Evolutionary conservation across 2,329 filamentous ascomycete species (phyloP).

Genomic region (Curvularia lunata): DNA sequence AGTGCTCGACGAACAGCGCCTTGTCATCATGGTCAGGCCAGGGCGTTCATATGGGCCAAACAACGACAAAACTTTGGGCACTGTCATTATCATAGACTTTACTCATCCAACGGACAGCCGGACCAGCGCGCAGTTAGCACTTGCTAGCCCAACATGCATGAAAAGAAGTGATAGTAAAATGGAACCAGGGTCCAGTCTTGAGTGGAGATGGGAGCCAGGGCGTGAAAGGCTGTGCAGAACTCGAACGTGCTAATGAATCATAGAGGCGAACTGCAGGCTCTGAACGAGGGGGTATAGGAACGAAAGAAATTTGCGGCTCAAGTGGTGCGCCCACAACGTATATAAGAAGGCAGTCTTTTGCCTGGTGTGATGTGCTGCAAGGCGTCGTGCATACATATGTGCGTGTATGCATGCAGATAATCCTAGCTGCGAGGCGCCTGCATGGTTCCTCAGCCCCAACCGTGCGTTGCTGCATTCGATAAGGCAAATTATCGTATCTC

Average conservation of each 20-base stretch:
- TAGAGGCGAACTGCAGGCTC: not conserved
- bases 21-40: constrained; percentile 45
- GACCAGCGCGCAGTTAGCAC: constrained; percentile 1
- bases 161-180: constrained; percentile 13
- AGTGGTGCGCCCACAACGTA: not conserved
- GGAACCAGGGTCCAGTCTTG: not conserved
- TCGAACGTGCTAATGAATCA: not conserved
- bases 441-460: not conserved
- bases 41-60: constrained; percentile 28
- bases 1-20: constrained; percentile 39
- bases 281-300: not conserved
- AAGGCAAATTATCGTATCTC: not conserved
- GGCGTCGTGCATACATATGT: not conserved
- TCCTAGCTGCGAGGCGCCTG: not conserved
- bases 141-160: not conserved
- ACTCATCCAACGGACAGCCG: constrained; percentile 16
- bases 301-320: not conserved
- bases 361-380: not conserved
- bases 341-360: not conserved
- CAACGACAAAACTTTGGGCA: constrained; percentile 31
- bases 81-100: constrained; percentile 45
- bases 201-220: not conserved
- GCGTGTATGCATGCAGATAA: not conserved
- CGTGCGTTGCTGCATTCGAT: not conserved
- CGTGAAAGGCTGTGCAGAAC: not conserved